phyloP scores from a whole-genome alignment of 78 protist genomes.

The Dictyostelium intermedium region DNA sequence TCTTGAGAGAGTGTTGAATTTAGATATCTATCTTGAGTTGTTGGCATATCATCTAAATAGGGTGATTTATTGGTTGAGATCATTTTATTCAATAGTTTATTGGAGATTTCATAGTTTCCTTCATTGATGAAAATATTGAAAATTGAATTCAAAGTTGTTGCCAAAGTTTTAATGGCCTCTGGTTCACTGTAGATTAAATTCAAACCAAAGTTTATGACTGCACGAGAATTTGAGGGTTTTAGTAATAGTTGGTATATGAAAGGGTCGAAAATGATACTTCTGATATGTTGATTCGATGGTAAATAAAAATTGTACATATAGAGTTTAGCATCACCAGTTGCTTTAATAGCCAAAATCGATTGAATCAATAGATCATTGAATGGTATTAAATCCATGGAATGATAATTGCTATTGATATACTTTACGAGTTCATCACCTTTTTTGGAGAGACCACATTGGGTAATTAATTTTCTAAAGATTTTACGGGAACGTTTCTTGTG shows the following conservation, averaged over 20 bases:
- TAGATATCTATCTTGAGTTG: neutral
- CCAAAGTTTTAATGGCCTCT: neutral
- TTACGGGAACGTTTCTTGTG: neutral
- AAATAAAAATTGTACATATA: neutral
- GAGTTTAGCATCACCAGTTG: neutral
- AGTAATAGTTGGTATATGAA: neutral
- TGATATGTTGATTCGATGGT: neutral
- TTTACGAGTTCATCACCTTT: neutral
- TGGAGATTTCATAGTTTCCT: neutral
- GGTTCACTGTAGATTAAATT: neutral
- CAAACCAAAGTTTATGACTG: neutral
- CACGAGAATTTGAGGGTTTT: neutral
- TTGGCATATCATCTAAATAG: neutral
- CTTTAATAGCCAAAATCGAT: neutral
- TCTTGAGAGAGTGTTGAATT: neutral
- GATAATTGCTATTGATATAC: neutral
- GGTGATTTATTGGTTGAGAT: neutral
- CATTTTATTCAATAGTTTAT: neutral
- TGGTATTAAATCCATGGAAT: neutral
- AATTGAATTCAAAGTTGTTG: neutral
- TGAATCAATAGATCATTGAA: neutral
- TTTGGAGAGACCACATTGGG: neutral
- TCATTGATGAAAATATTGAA: neutral
- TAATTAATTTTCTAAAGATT: neutral
- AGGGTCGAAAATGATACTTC: neutral